These are phyloP conservation scores for Pseudonitzschia delicatissima DNA, from an alignment of 108 stramenopile species.

Conservation along the genomic window DNA sequence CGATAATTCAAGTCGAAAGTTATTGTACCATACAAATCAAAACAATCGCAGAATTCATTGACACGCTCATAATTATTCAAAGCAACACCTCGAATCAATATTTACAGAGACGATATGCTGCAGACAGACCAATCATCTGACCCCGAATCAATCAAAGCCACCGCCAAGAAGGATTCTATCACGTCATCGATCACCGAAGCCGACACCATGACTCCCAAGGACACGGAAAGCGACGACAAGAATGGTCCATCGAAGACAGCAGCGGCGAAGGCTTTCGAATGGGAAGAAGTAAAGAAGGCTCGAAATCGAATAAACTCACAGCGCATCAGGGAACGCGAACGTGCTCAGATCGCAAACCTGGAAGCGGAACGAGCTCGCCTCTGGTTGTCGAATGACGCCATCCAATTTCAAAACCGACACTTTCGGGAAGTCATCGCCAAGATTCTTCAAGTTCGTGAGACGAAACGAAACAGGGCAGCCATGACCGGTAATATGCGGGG, in stretches of 20 bases:
- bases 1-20: no score
- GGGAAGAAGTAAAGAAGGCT: constrained; percentile 19
- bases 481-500: not conserved
- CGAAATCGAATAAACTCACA: constrained; percentile 16
- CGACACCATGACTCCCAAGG: no score
- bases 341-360: constrained; percentile 1
- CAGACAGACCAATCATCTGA: no score
- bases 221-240: not conserved
- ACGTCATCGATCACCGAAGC: no score
- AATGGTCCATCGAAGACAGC: not conserved
- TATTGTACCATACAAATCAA: no score
- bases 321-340: constrained; percentile 8
- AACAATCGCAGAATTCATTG: no score
- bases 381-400: constrained; percentile 12
- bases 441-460: not conserved
- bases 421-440: constrained; percentile 1
- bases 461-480: not conserved
- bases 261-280: not conserved
- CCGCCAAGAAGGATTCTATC: not conserved
- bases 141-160: not conserved
- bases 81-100: no score
- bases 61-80: no score
- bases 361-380: constrained; percentile 10
- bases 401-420: constrained; percentile 15
- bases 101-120: no score